Percentiles rank a stretch among this genome's conserved stretches.
Conservation (phyloP, 306 rosid species). For the Gleditsia sinensis region DNA sequence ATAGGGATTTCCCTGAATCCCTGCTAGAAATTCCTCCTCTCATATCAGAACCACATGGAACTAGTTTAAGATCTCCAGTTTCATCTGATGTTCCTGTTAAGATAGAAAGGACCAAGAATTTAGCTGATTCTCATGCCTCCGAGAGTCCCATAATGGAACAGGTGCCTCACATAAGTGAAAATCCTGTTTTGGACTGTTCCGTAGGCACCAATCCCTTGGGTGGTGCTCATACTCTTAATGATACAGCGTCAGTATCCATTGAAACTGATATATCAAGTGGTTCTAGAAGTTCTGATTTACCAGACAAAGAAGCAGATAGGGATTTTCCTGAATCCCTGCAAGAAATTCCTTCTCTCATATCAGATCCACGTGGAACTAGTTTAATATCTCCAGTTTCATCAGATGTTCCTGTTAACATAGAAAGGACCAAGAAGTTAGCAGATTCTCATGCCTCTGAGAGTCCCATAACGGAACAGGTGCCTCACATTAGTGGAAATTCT, state of each 20-base stretch:
- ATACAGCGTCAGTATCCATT: constrained; percentile 43
- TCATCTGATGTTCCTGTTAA: background rate
- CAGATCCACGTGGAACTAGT: background rate
- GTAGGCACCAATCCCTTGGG: constrained; percentile 22
- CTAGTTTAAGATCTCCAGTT: too few species aligned
- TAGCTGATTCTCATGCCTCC: too few species aligned
- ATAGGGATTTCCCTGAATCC: too few species aligned
- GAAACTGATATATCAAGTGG: background rate
- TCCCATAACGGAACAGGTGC: constrained; percentile 38
- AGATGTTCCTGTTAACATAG: constrained; percentile 10
- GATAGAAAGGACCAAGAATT: too few species aligned
- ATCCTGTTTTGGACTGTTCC: constrained; percentile 44
- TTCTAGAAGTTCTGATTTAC: too few species aligned
- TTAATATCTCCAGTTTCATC: background rate
- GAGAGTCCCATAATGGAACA: too few species aligned
- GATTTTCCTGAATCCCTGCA: constrained; percentile 15
- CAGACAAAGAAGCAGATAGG: constrained; percentile 33
- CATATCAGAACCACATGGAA: too few species aligned
- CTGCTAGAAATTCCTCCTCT: too few species aligned
- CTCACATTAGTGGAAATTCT: constrained; percentile 34
- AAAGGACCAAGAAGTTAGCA: constrained; percentile 8
- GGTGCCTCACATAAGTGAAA: constrained; percentile 35
- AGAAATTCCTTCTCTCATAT: constrained; percentile 1
- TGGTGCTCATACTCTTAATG: constrained; percentile 28
- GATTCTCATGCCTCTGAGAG: constrained; percentile 35